Percentiles rank a stretch among this genome's conserved stretches.
Evolutionary conservation across 1,284 basidiomycete species (phyloP).

Genomic region (Inonotus obliquus): DNA sequence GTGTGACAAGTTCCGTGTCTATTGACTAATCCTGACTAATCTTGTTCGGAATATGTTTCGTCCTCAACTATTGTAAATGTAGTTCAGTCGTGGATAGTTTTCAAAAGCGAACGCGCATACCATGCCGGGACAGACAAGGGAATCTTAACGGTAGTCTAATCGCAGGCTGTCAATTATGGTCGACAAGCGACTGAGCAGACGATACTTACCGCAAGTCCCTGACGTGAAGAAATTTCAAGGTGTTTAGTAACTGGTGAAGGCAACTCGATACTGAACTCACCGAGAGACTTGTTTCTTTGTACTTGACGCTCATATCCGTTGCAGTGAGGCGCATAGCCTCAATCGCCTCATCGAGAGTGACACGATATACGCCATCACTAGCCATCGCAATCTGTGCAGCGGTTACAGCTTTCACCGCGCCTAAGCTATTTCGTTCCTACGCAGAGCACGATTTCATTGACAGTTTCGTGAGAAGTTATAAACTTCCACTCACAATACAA

Average conservation of each 20-base stretch:
- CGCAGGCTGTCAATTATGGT: not conserved
- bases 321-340: constrained; percentile 94
- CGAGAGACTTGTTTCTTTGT: constrained; percentile 91
- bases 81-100: not conserved
- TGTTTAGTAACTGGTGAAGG: not conserved
- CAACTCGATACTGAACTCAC: constrained; percentile 39
- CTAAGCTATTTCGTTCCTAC: constrained; percentile 82
- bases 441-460: not conserved
- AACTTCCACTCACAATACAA: constrained; percentile 66
- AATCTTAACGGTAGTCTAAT: constrained; percentile 38
- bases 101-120: constrained; percentile 15
- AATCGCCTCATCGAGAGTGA: constrained; percentile 92
- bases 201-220: constrained; percentile 61
- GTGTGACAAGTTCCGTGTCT: not conserved
- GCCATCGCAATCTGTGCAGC: constrained; percentile 95
- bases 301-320: constrained; percentile 81
- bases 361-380: constrained; percentile 80
- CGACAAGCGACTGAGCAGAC: not conserved
- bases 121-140: constrained; percentile 39
- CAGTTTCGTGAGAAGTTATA: constrained; percentile 8
- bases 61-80: not conserved
- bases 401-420: constrained; percentile 86
- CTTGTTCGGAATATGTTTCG: not conserved
- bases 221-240: not conserved
- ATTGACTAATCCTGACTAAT: not conserved